These are phyloP conservation scores for Pseudogymnoascus sp. DNA, from an alignment of 2,329 filamentous ascomycete species.

Conservation along the genomic window DNA sequence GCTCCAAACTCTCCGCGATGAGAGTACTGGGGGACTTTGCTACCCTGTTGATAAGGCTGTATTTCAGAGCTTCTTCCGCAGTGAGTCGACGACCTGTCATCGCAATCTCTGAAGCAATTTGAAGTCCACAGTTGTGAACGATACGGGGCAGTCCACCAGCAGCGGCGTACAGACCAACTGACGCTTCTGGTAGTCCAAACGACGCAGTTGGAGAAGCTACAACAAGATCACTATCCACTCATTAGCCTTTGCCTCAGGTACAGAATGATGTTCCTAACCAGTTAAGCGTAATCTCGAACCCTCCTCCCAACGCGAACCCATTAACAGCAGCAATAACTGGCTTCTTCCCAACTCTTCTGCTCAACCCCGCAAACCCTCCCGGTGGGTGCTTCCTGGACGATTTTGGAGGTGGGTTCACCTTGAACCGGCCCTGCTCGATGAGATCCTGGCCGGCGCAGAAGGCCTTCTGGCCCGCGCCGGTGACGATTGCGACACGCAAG, in stretches of 20 bases:
- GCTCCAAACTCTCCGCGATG: conserved; percentile 49
- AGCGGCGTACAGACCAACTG: conserved; percentile 61
- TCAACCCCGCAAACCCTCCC: conserved; percentile 57
- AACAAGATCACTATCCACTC: conserved; percentile 64
- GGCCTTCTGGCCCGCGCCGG: conserved; percentile 51
- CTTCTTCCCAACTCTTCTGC: conserved; percentile 61
- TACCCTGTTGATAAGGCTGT: conserved; percentile 62
- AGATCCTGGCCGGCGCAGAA: conserved; percentile 65
- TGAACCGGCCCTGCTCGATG: conserved; percentile 28
- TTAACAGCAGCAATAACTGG: conserved; percentile 74
- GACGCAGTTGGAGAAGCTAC: conserved; percentile 51
- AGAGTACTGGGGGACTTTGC: conserved; percentile 38
- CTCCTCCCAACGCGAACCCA: conserved; percentile 66
- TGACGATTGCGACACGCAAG: conserved; percentile 57
- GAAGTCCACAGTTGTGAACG: conserved; percentile 54
- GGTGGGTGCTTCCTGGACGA: conserved; percentile 27
- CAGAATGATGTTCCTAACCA: neutral
- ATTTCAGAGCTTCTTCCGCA: conserved; percentile 52
- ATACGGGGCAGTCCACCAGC: conserved; percentile 65
- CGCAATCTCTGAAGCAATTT: conserved; percentile 64
- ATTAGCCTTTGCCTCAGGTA: conserved; percentile 33
- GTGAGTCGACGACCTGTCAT: conserved; percentile 54
- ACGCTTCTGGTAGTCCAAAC: conserved; percentile 68
- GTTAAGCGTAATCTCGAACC: conserved; percentile 55
- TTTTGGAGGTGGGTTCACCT: conserved; percentile 16